Evolutionary conservation across 2,329 filamentous ascomycete species (phyloP).

Genomic region (Paramyrothecium roridum): DNA sequence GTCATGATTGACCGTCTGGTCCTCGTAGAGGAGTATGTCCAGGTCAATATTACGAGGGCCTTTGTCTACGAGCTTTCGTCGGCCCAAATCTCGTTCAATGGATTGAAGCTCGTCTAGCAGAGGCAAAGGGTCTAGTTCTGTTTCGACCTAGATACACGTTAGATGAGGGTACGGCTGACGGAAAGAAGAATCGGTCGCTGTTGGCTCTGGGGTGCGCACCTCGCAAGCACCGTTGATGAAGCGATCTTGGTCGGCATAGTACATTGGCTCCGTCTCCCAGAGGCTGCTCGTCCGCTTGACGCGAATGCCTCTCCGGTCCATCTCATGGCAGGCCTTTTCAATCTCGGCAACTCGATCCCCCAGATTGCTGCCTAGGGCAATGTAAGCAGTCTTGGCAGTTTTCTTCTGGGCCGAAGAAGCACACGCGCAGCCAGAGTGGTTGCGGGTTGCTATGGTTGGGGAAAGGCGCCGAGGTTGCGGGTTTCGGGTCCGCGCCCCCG

Average conservation of each 20-base stretch:
- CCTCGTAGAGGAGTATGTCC: constrained; percentile 82
- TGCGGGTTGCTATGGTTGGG: constrained; percentile 9
- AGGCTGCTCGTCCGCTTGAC: constrained; percentile 80
- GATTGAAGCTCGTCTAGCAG: constrained; percentile 78
- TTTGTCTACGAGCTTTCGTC: constrained; percentile 85
- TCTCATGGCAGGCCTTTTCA: constrained; percentile 74
- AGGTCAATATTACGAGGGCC: constrained; percentile 93
- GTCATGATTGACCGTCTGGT: constrained; percentile 61
- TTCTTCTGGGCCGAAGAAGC: constrained; percentile 27
- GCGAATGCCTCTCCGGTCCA: constrained; percentile 69
- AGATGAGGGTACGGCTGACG: not conserved
- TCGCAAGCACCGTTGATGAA: constrained; percentile 94
- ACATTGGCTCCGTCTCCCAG: constrained; percentile 97
- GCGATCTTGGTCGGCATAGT: constrained; percentile 80
- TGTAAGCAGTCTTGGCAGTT: constrained; percentile 55
- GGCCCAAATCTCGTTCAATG: constrained; percentile 77
- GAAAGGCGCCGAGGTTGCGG: not conserved
- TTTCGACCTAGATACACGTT: constrained; percentile 67
- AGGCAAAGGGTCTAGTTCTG: constrained; percentile 67
- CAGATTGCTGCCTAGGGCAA: constrained; percentile 90
- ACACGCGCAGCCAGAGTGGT: constrained; percentile 26
- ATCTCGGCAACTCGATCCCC: constrained; percentile 84
- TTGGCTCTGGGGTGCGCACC: constrained; percentile 48
- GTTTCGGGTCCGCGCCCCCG: not conserved
- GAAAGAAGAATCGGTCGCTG: not conserved